Evolutionary conservation across 129 eudicot genomes (phyloP).

Genomic region (Logfia minima): DNA sequence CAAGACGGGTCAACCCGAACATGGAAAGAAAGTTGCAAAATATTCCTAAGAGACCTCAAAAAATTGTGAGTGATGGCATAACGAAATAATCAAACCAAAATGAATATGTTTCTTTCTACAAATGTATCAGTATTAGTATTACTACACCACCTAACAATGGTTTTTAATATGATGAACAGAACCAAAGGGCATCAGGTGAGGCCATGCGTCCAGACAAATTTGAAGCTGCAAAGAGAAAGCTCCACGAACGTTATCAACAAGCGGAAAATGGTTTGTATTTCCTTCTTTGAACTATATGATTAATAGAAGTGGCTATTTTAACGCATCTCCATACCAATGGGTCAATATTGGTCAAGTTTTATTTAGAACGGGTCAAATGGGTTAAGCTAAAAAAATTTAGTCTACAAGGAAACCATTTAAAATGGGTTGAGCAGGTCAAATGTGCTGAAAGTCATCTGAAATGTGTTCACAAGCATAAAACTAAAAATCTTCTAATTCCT

Average conservation of each 20-base stretch:
- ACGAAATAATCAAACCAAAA: background rate
- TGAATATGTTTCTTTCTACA: background rate
- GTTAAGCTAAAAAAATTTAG: background rate
- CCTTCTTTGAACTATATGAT: background rate
- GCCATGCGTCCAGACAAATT: slow-evolving; percentile 44
- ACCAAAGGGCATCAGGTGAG: slow-evolving; percentile 41
- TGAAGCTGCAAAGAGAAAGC: slow-evolving; percentile 87
- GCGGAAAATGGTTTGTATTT: slow-evolving; percentile 76
- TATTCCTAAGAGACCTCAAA: slow-evolving; percentile 38
- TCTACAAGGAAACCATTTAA: background rate
- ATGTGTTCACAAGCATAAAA: background rate
- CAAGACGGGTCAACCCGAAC: slow-evolving; percentile 45
- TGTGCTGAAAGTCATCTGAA: background rate
- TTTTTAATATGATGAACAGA: slow-evolving; percentile 39
- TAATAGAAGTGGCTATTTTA: background rate
- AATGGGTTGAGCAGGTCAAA: background rate
- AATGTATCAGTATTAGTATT: background rate
- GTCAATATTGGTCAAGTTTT: background rate
- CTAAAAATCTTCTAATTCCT: background rate
- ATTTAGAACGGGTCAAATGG: background rate
- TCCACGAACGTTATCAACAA: slow-evolving; percentile 94
- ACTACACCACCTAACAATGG: background rate
- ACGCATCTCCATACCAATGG: background rate
- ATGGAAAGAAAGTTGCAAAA: slow-evolving; percentile 39
- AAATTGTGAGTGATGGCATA: slow-evolving; percentile 37